Evolutionary conservation across 1,139 yeast species (phyloP).

Genomic region (Debaryomycetaceae sp.): DNA sequence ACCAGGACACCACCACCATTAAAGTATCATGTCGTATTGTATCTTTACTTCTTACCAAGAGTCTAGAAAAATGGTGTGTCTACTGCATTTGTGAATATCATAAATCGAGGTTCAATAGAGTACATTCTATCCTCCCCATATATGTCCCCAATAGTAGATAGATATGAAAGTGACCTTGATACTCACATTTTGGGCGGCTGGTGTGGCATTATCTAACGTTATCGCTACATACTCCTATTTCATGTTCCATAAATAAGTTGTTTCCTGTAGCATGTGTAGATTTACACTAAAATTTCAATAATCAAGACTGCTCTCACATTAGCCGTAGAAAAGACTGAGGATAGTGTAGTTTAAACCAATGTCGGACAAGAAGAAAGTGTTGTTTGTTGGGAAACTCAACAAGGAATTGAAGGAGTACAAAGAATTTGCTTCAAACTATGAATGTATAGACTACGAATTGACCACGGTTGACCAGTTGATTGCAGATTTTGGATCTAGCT

Average conservation of each 20-base stretch:
- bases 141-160: not conserved
- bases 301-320: no score
- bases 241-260: no score
- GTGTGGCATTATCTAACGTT: no score
- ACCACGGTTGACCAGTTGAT: conserved; percentile 40
- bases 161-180: not conserved
- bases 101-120: not conserved
- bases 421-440: conserved; percentile 35
- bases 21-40: conserved; percentile 3
- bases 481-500: conserved; percentile 30
- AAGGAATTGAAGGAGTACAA: conserved; percentile 32
- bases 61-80: not conserved
- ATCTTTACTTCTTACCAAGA: not conserved
- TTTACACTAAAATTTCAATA: no score
- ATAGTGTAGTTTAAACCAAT: not conserved
- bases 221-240: no score
- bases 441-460: conserved; percentile 41
- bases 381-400: conserved; percentile 45
- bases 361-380: conserved; percentile 29
- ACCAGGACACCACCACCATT: conserved; percentile 59
- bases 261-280: no score
- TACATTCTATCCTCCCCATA: not conserved
- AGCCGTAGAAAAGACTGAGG: no score
- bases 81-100: not conserved
- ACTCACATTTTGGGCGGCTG: no score